Base-by-base conservation (phyloP, 2,329 filamentous ascomycete genomes). In the Penicillium sp. region DNA sequence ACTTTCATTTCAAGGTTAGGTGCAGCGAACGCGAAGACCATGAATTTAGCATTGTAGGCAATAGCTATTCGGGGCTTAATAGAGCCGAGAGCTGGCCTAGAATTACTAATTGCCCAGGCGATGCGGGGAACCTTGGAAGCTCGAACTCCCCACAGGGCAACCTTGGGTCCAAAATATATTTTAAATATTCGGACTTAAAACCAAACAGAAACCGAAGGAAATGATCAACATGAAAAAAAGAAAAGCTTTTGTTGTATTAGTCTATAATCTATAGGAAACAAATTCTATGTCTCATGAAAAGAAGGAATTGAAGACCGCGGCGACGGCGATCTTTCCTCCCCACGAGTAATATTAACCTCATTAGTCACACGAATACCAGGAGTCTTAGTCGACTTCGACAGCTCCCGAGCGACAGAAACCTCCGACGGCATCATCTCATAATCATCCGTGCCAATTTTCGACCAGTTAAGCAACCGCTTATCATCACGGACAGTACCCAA, bases 381-480 rank as follows among this genome's bases (percentile, higher is more conserved):
- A 45, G 44, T 31, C 9, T 49, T 59, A 1, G 27, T 37, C 8
- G 50, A 51, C 4, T 37, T 47, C 3, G 51, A 46, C 4, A 41
- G 14, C 37, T 64, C 55, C 4, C 52, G 54, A 23, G 29, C 37
- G 23, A 61, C 54, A n/a, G 60, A 65, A 11, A 60, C 49, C 27
- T 67, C 61, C n/a, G 65, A 63, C 3, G 61, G 53, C 63, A 67
- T 67, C 65, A 67, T 66, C 50, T 68, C 66, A 53, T 67, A 67
- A 51, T 65, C 61, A 46, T 66, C 61, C 20, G 44, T 47, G 23
- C 51, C 56, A 22, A 51, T 35, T 12, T 63, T 63, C 2, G 63
- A 66, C 63, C 61, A 66, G 7, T 59, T 52, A 8, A 67, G 20
- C 11, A 68, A 51, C 20, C 60, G 57, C 42, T 66, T 66, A 46